phyloP scores from a whole-genome alignment of 2,329 filamentous ascomycete genomes.

The Hymenoscyphus scutula region DNA sequence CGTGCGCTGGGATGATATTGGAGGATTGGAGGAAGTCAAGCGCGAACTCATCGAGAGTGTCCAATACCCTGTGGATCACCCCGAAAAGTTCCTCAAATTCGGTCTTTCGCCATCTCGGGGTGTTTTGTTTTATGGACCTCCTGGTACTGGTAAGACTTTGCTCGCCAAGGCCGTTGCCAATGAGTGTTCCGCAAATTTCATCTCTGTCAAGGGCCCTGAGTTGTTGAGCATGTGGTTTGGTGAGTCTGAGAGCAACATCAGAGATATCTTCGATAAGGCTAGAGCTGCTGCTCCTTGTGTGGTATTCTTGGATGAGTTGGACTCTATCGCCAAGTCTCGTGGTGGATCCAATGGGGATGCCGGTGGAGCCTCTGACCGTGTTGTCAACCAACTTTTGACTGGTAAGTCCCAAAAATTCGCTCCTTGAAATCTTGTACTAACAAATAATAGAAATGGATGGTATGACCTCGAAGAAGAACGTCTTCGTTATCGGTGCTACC shows the following conservation, averaged over 20 bases:
- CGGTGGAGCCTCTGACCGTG: conserved; percentile 97
- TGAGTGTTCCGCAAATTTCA: conserved; percentile 99
- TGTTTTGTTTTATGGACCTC: conserved; percentile 98
- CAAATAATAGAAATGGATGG: conserved; percentile 81
- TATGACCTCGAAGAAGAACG: conserved; percentile 99
- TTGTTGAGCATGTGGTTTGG: conserved; percentile 99
- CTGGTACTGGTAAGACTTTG: conserved; percentile 99
- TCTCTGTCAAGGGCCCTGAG: conserved; percentile 98
- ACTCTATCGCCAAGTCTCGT: conserved; percentile 99
- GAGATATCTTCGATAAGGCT: conserved; percentile 99
- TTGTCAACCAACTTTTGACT: conserved; percentile 98
- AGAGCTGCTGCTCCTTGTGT: conserved; percentile 96
- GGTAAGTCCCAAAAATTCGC: conserved; percentile 54
- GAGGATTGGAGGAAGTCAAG: conserved; percentile 97
- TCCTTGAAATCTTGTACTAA: conserved; percentile 42
- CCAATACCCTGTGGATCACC: conserved; percentile 98
- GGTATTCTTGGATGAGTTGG: conserved; percentile 97
- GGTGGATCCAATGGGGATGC: conserved; percentile 95
- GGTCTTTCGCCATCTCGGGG: conserved; percentile 95
- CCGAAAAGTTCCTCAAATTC: conserved; percentile 99
- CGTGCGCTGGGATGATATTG: conserved; percentile 99
- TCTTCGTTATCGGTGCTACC: conserved; percentile 98
- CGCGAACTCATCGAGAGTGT: conserved; percentile 98
- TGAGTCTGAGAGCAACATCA: conserved; percentile 99
- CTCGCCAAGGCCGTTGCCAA: conserved; percentile 99